Conservation (phyloP, 305 asterid species). For the Solanum hybrid region DNA sequence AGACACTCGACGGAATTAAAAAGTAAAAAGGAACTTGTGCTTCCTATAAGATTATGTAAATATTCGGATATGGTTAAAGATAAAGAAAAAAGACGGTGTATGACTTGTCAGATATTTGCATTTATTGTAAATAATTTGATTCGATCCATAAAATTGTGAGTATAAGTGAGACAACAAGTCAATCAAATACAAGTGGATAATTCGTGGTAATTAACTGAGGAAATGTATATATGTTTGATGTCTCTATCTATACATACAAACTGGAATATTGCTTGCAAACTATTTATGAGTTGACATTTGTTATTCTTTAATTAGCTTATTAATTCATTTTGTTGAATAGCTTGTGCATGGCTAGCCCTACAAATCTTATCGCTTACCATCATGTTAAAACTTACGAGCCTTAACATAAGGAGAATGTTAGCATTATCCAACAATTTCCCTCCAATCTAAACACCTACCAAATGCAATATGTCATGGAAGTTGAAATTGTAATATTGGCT, state of each 20-base stretch:
- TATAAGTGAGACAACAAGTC: neutral
- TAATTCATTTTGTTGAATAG: neutral
- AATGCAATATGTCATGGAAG: neutral
- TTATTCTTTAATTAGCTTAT: neutral
- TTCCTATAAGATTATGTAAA: neutral
- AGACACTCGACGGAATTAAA: neutral
- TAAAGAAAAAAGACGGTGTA: neutral
- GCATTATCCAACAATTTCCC: neutral
- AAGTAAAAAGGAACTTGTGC: neutral
- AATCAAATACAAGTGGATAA: neutral
- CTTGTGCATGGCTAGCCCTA: neutral
- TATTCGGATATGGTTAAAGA: neutral
- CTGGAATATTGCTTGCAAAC: neutral
- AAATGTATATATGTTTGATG: neutral
- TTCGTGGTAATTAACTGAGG: neutral
- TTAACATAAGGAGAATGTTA: neutral
- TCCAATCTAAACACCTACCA: neutral
- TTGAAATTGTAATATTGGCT: neutral
- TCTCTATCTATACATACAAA: neutral
- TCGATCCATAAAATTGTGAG: neutral
- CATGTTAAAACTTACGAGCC: neutral
- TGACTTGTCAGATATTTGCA: neutral
- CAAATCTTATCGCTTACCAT: neutral
- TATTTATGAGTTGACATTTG: neutral
- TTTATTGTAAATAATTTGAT: neutral